Evolutionary conservation across 177 flowering plant genomes (phyloP), one percentile per base, ranked within the genome.

Genomic region (Vitis hybrid): DNA sequence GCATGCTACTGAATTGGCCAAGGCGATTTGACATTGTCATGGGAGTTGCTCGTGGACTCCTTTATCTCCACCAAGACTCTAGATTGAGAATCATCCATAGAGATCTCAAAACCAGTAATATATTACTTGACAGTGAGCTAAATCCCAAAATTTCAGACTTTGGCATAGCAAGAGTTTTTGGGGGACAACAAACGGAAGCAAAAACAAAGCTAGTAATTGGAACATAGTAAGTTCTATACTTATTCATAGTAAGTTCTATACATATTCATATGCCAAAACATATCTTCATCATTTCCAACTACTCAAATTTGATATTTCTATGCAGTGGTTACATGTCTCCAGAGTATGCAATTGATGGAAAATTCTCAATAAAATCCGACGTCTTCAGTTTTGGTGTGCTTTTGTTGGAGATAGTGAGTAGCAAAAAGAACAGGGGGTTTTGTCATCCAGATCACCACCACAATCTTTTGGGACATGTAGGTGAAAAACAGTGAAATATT

Each of bases 101-200:
- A 20, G 81, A 78, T 61, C 77, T 78, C 18, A 78, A 78, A 59
- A 69, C 75, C 8, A 68, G 81, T 31, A 78, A 78, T 49, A 50
- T 78, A 18, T 18, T 78, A 18, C 31, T 78, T 11, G 81, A 78
- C 28, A 10, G 10, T 15, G 72, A 78, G 14, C 67, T 78, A 78
- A 69, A 75, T 22, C 73, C 81, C 14, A 78, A 78, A 60, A 78
- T 78, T 13, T 78, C 81, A 11, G 81, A 78, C 47, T 74, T 78
- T 55, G 81, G 81, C 7, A 33, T 75, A 61, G 81, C 81, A 15
- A 71, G 72, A 54, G 60, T 53, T 7, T 71, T 78, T 55, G 61
- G 68, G 17, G 75, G 68, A 52, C 52, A 78, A n/a, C 54, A 68
- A 50, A 63, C 50, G 13, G 64, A 70, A 67, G 77, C 52, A 24